Base-by-base conservation (phyloP, 1,284 basidiomycete genomes). In the Cryptococcus sp. region DNA sequence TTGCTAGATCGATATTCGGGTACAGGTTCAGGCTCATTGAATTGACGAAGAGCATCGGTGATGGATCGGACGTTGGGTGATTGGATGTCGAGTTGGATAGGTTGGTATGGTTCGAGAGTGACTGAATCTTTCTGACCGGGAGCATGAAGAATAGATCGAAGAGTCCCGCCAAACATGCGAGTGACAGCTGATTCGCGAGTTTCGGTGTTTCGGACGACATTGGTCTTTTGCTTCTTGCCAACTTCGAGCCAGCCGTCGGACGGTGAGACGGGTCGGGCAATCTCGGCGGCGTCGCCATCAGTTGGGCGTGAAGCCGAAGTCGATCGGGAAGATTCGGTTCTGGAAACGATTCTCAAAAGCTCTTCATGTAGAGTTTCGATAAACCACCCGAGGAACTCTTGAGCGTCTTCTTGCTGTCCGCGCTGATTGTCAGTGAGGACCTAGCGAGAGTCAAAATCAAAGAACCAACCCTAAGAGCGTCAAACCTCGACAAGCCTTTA, bases 381-480 rank as follows among this genome's bases (percentile, higher is more conserved):
- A 77, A 91, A 93, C 77, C 97, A 96, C 9, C 94, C 93, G n/a
- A 98, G 80, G 76, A 97, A 98, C 75, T 98, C 94, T 73, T 98
- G 93, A 0, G 94, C 94, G 57, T 98, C 94, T 75, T 98, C 94
- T 77, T 98, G 94, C 59, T 92, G 88, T 0, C 93, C 93, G 31
- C 88, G 84, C 81, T 91, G 59, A 18, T 11, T 7, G 45, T 62
- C 55, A 60, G 54, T 46, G n/a, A 24, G 3, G 2, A 23, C 23
- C n/a, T 19, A 22, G 7, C 25, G 3, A 1, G 40, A 16, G 32
- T 31, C 10, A 37, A 23, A 11, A 31, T 13, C 21, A 2, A 37
- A 22, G 2, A 49, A 79, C 85, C 66, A 61, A 89, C 88, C 69
- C 87, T 78, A 90, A 98, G 97, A 50, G 82, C 83, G 63, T 96